These are phyloP conservation scores for Metschnikowia santaceciliae DNA, from an alignment of 805 yeast genomes.

Conservation along the genomic window DNA sequence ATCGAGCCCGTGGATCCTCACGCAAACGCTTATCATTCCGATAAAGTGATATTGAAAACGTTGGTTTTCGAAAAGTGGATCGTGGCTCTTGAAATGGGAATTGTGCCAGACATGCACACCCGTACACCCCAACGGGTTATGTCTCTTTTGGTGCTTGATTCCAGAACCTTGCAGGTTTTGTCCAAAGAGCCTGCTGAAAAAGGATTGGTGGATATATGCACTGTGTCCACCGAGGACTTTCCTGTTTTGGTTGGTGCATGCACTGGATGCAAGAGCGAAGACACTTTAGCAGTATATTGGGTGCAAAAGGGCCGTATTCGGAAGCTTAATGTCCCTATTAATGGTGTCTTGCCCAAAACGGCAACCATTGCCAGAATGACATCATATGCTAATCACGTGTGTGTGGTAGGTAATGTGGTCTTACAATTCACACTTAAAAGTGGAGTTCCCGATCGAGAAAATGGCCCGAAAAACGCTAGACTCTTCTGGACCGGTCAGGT, in stretches of 20 bases:
- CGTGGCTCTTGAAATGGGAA: constrained; percentile 6
- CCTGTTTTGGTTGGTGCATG: constrained; percentile 8
- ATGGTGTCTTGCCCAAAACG: constrained; percentile 6
- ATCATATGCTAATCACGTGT: constrained; percentile 2
- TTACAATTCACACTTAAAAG: background rate
- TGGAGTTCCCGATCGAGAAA: background rate
- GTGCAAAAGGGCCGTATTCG: constrained; percentile 3
- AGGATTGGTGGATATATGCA: constrained; percentile 8
- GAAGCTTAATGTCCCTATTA: background rate
- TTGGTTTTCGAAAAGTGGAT: constrained; percentile 1
- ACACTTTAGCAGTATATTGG: constrained; percentile 3
- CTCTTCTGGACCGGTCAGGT: constrained; percentile 2
- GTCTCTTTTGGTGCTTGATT: constrained; percentile 7
- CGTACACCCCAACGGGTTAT: constrained; percentile 1
- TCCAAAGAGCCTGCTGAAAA: background rate
- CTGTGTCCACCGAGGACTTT: background rate
- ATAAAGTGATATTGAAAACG: constrained; percentile 6
- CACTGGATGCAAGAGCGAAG: background rate
- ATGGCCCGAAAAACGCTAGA: background rate
- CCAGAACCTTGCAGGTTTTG: constrained; percentile 4
- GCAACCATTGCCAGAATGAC: constrained; percentile 6
- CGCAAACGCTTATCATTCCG: constrained; percentile 2
- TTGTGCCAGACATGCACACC: background rate
- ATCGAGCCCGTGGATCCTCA: background rate
- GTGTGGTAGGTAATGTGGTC: constrained; percentile 7